Evolutionary conservation across 352 stramenopile genomes (phyloP).

Genomic region (Phytophthora brassicae): DNA sequence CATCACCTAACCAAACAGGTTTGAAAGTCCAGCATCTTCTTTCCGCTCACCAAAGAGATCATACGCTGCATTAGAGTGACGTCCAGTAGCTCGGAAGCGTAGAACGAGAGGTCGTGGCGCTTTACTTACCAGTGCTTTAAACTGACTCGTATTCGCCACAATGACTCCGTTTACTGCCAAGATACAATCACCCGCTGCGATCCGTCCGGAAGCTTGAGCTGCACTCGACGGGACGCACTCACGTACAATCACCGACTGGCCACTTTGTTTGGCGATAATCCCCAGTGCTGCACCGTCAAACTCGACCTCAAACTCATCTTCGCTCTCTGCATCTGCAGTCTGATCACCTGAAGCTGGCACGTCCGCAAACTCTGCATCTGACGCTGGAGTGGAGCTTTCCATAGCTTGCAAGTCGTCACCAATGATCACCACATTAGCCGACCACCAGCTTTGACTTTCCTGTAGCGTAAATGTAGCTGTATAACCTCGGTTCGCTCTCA

Average conservation of each 20-base stretch:
- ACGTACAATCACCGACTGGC: slow-evolving; percentile 60
- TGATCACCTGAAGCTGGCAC: slow-evolving; percentile 3
- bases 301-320: slow-evolving; percentile 75
- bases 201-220: slow-evolving; percentile 53
- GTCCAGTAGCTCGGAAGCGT: slow-evolving; percentile 58
- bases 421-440: slow-evolving; percentile 79
- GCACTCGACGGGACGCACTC: slow-evolving; percentile 65
- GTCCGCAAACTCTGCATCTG: slow-evolving; percentile 33
- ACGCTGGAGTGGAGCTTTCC: slow-evolving; percentile 17
- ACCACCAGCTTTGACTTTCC: slow-evolving; percentile 80
- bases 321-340: not conserved
- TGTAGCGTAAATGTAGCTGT: slow-evolving; percentile 84
- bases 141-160: slow-evolving; percentile 71
- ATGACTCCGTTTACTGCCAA: slow-evolving; percentile 68
- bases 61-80: slow-evolving; percentile 46
- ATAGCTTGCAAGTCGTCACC: slow-evolving; percentile 74
- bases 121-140: slow-evolving; percentile 64
- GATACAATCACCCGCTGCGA: slow-evolving; percentile 67
- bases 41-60: slow-evolving; percentile 72
- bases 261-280: slow-evolving; percentile 73
- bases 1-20: slow-evolving; percentile 34
- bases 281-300: slow-evolving; percentile 63
- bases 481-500: slow-evolving; percentile 79
- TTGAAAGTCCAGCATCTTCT: slow-evolving; percentile 2
- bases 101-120: slow-evolving; percentile 66